Percentiles rank a stretch among this genome's conserved stretches.
These are phyloP conservation scores for Lipomyces sp. DNA, from an alignment of 805 yeast genomes.

Conservation along the genomic window DNA sequence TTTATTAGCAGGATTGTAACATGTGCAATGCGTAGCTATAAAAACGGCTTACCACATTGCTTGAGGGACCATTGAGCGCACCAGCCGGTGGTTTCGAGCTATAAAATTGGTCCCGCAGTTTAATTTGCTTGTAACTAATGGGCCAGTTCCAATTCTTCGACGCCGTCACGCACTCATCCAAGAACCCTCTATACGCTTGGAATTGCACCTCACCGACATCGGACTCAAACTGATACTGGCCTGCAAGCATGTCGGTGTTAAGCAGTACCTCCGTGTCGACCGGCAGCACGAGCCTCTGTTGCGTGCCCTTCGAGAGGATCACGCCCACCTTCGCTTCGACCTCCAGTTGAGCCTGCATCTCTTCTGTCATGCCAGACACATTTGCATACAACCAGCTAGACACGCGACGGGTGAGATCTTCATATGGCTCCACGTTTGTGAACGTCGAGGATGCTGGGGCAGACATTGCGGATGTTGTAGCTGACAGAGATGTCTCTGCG, in stretches of 20 bases:
- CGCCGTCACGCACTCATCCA: slow-evolving; percentile 7
- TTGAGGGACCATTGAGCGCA: background rate
- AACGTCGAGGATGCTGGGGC: slow-evolving; percentile 41
- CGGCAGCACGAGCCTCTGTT: slow-evolving; percentile 21
- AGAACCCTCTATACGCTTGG: slow-evolving; percentile 16
- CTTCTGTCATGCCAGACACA: slow-evolving; percentile 42
- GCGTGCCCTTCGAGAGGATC: slow-evolving; percentile 13
- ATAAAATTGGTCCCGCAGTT: slow-evolving; percentile 4
- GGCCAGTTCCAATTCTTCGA: slow-evolving; percentile 10
- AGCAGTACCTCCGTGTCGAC: slow-evolving; percentile 27
- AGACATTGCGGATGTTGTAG: slow-evolving; percentile 32
- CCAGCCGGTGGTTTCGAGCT: background rate
- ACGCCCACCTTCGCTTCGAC: slow-evolving; percentile 37
- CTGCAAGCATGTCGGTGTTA: slow-evolving; percentile 25
- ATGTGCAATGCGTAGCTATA: too few species aligned
- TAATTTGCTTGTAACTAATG: slow-evolving; percentile 3
- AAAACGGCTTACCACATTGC: too few species aligned
- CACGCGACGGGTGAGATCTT: slow-evolving; percentile 69
- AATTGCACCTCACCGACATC: slow-evolving; percentile 22
- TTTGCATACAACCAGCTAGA: slow-evolving; percentile 86
- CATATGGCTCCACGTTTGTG: slow-evolving; percentile 68
- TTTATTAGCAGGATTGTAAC: background rate
- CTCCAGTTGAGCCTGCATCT: slow-evolving; percentile 16
- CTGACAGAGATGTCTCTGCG: background rate
- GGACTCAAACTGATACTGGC: slow-evolving; percentile 18